Evolutionary conservation across 2,329 filamentous ascomycete genomes (phyloP).

Genomic region (Aspergillus pseudonomiae): DNA sequence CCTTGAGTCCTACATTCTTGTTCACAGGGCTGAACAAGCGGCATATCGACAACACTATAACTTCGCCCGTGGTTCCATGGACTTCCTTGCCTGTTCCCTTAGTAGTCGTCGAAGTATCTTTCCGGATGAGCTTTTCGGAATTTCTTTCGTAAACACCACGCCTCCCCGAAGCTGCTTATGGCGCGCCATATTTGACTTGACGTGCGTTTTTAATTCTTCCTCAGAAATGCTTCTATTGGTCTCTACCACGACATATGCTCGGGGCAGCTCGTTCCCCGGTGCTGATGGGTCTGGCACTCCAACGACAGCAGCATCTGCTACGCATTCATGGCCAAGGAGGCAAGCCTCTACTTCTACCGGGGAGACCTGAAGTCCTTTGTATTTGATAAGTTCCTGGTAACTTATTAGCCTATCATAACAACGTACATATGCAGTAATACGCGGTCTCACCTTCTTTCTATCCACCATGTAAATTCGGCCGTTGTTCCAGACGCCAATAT

Average conservation of each 20-base stretch:
- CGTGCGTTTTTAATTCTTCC: constrained; percentile 14
- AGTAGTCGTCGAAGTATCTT: constrained; percentile 20
- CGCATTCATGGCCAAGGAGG: constrained; percentile 15
- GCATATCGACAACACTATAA: constrained; percentile 8
- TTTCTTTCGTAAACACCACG: constrained; percentile 17
- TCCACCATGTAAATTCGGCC: constrained; percentile 18
- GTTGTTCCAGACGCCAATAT: constrained; percentile 17
- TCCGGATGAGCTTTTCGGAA: constrained; percentile 19
- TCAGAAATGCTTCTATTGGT: constrained; percentile 9
- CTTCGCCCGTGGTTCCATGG: constrained; percentile 4
- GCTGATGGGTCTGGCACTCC: constrained; percentile 15
- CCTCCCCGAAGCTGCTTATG: constrained; percentile 21
- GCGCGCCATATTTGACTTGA: constrained; percentile 14
- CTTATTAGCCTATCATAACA: background rate
- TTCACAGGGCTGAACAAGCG: background rate
- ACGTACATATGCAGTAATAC: background rate
- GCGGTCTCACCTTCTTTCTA: constrained; percentile 17
- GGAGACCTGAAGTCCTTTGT: constrained; percentile 22
- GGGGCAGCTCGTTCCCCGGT: constrained; percentile 20
- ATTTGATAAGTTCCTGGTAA: constrained; percentile 20
- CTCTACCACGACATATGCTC: constrained; percentile 18
- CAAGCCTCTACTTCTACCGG: constrained; percentile 20
- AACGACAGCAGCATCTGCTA: constrained; percentile 20
- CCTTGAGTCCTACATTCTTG: background rate
- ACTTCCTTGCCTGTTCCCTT: constrained; percentile 14